A percentile compares a stretch with the other conserved stretches of the same genome.
Evolutionary conservation across 345 rosid genomes (phyloP).

Genomic region (Ceriops tagal): DNA sequence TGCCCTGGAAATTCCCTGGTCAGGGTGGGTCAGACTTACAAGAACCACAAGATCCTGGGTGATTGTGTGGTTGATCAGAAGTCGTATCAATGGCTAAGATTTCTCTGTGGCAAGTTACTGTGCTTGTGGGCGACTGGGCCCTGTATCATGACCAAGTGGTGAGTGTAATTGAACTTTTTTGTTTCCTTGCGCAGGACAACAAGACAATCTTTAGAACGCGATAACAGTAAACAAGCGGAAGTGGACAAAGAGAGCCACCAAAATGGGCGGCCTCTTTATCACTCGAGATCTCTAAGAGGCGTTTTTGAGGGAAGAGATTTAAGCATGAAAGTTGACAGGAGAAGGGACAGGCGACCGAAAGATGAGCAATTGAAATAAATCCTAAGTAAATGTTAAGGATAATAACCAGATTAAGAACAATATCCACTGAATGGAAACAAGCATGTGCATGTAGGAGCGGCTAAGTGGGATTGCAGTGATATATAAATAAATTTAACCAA

Average conservation of each 20-base stretch:
- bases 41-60: conserved; percentile 20
- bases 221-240: conserved; percentile 10
- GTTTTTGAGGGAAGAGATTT: not conserved
- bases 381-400: not conserved
- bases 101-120: conserved; percentile 23
- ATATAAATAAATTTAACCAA: not conserved
- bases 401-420: not conserved
- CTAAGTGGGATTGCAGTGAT: not conserved
- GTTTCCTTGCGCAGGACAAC: conserved; percentile 34
- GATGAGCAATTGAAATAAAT: not conserved
- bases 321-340: too few species aligned
- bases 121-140: conserved; percentile 30
- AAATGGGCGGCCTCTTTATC: conserved; percentile 11
- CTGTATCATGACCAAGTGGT: conserved; percentile 28
- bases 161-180: conserved; percentile 27
- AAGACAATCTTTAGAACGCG: conserved; percentile 8
- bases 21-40: conserved; percentile 4
- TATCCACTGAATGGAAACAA: not conserved
- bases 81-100: conserved; percentile 42
- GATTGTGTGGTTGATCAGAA: conserved; percentile 32
- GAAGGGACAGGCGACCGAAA: too few species aligned
- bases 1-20: not conserved
- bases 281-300: conserved; percentile 1
- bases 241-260: conserved; percentile 36
- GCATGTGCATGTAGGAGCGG: not conserved